phyloP scores from a whole-genome alignment of 345 rosid genomes.

The Arabis hirsuta region DNA sequence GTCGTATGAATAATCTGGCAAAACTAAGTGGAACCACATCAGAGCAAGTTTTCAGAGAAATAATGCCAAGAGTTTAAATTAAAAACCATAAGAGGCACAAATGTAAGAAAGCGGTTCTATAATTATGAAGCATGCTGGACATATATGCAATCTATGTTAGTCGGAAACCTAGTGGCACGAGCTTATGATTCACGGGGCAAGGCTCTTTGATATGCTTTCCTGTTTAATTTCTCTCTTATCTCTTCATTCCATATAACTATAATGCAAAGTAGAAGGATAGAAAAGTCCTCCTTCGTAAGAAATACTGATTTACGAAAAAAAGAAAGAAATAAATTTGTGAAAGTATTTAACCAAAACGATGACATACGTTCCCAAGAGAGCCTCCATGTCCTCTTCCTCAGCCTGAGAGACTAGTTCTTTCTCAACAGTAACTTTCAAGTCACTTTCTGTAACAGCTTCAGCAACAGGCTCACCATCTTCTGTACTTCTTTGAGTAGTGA shows the following conservation, averaged over 20 bases:
- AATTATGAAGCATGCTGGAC: slow-evolving; percentile 11
- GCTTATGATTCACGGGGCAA: slow-evolving; percentile 7
- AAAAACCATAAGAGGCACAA: not conserved
- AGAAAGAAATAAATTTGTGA: not conserved
- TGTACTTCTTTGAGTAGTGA: slow-evolving; percentile 59
- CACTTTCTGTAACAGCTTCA: slow-evolving; percentile 65
- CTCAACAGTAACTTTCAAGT: slow-evolving; percentile 90
- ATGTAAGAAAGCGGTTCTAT: slow-evolving; percentile 8
- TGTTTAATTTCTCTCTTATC: slow-evolving; percentile 9
- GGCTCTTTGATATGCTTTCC: not conserved
- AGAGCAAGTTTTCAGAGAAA: slow-evolving; percentile 10
- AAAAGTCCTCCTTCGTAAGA: slow-evolving; percentile 5
- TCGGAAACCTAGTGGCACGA: slow-evolving; percentile 22
- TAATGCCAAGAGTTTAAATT: not conserved
- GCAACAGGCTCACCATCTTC: slow-evolving; percentile 77
- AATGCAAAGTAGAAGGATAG: not conserved
- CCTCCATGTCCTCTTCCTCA: slow-evolving; percentile 99
- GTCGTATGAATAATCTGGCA: not conserved
- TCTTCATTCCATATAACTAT: slow-evolving; percentile 12
- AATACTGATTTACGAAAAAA: slow-evolving; percentile 5
- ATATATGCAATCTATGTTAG: slow-evolving; percentile 5
- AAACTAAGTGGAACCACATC: slow-evolving; percentile 18
- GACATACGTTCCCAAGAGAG: slow-evolving; percentile 89
- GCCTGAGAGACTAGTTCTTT: slow-evolving; percentile 95
- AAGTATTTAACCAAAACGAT: slow-evolving; percentile 10